These are phyloP conservation scores for Erythrophleum ivorense DNA, from an alignment of 331 rosid species.

Conservation along the genomic window DNA sequence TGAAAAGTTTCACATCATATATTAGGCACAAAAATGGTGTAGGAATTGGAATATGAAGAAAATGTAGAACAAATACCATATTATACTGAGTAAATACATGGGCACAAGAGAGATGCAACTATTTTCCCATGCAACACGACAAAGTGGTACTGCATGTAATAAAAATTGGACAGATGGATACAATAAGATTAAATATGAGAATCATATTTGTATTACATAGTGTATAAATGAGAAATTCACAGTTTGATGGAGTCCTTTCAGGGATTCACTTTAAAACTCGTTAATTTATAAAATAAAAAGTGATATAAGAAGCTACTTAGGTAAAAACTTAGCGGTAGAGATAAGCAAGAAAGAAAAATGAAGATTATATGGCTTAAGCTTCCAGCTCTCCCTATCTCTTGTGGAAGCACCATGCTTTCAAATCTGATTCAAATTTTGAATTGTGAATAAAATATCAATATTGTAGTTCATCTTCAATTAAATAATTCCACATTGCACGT, in stretches of 20 bases:
- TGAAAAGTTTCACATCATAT: conserved; percentile 38
- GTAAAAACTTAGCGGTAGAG: neutral
- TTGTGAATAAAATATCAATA: neutral
- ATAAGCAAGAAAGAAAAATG: neutral
- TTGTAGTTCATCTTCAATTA: neutral
- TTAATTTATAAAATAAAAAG: neutral
- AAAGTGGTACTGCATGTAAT: conserved; percentile 1
- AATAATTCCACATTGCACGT: conserved; percentile 20
- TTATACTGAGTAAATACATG: no score
- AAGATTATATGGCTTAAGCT: neutral
- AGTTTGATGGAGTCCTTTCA: neutral
- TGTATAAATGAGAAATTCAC: neutral
- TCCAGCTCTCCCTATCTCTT: neutral
- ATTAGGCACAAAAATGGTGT: conserved; percentile 30
- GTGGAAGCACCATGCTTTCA: neutral
- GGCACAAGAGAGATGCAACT: neutral
- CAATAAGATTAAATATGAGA: neutral
- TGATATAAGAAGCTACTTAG: neutral
- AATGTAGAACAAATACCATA: conserved; percentile 2
- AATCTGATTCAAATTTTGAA: neutral
- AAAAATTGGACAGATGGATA: conserved; percentile 2
- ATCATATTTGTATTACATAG: neutral
- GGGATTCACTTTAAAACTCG: conserved; percentile 6
- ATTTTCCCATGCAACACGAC: neutral
- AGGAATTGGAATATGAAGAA: conserved; percentile 1